Base-by-base conservation (phyloP, 371 early-diverging fungal species). In the Apophysomyces sp. region DNA sequence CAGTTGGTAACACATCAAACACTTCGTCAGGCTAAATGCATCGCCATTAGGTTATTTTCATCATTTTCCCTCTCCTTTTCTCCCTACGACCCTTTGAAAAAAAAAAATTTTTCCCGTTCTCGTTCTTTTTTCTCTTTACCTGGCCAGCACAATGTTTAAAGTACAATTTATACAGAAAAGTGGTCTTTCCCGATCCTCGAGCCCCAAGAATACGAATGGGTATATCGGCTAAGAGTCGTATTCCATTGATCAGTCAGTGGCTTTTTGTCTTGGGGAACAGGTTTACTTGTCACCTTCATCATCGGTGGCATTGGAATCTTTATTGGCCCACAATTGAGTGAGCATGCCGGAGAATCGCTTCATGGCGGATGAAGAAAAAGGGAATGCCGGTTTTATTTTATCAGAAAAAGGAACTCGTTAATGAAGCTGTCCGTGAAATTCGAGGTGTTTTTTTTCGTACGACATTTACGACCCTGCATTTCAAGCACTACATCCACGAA, bases 101-200 rank as follows among this genome's bases (percentile, higher is more conserved):
- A 52, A 31, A 34, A 36, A 26, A 21, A 32, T 21, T 31, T 27
- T 39, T 12, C 34, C 18, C 15, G 11, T 56, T 21, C 28, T 18
- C 21, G 26, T 18, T 44, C 27, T n/a, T 16, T 41, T 28, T 24
- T 24, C n/a, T 15, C 24, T 49, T 34, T 59, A 60, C 69, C 51
- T 66, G 55, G 31, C 62, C 53, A 15, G 54, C 61, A 32, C 44
- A 53, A 40, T 77, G 66, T 55, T 74, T 74, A 40, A 73, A 72
- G 51, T 72, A 69, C 4, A 68, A 13, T 57, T 70, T 71, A 52
- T 73, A 77, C 1, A 77, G 63, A 65, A 77, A 72, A 2, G 68
- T 65, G 0, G 77, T 77, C 34, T 77, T 77, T 18, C 77, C 77
- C 34, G 66, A 64, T 13, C 70, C 66, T 37, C 67, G 65, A 26